Conservation (phyloP, 208 protist species). For the Herpetomonas samuelpessoai region DNA sequence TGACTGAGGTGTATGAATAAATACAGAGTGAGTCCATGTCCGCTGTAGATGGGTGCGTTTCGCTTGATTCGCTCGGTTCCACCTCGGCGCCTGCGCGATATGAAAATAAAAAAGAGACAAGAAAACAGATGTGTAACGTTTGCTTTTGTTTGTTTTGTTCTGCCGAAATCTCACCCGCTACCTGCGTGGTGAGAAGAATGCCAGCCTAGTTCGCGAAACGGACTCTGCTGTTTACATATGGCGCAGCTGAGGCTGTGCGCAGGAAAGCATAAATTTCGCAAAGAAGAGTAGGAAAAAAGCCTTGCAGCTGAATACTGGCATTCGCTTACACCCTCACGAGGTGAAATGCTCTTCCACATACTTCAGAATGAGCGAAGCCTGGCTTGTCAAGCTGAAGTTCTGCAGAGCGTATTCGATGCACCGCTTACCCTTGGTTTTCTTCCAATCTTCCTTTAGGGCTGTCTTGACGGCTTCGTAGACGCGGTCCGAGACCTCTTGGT, state of each 20-base stretch:
- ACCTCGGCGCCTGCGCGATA: not conserved
- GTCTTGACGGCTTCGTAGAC: slow-evolving; percentile 46
- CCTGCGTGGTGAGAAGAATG: too few relatives aligned
- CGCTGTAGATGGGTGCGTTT: too few relatives aligned
- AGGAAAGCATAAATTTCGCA: too few relatives aligned
- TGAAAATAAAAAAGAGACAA: slow-evolving; percentile 12
- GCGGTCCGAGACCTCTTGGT: slow-evolving; percentile 40
- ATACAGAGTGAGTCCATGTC: too few relatives aligned
- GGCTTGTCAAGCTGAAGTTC: slow-evolving; percentile 49
- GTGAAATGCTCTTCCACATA: slow-evolving; percentile 49
- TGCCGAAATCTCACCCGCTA: too few relatives aligned
- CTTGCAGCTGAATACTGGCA: not conserved
- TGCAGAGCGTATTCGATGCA: slow-evolving; percentile 56
- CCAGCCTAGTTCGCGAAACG: too few relatives aligned
- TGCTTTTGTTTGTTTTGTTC: too few relatives aligned
- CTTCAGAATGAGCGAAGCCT: slow-evolving; percentile 50
- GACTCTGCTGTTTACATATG: too few relatives aligned
- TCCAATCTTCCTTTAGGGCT: slow-evolving; percentile 71
- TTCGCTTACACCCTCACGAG: slow-evolving; percentile 1
- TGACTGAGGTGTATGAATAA: too few relatives aligned
- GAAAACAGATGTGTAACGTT: slow-evolving; percentile 10
- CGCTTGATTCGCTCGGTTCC: too few relatives aligned
- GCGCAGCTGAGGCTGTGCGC: too few relatives aligned
- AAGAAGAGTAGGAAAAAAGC: too few relatives aligned
- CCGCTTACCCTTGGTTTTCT: slow-evolving; percentile 53